phyloP scores from a whole-genome alignment of 352 stramenopile species.

The Globisporangium mamillatum region DNA sequence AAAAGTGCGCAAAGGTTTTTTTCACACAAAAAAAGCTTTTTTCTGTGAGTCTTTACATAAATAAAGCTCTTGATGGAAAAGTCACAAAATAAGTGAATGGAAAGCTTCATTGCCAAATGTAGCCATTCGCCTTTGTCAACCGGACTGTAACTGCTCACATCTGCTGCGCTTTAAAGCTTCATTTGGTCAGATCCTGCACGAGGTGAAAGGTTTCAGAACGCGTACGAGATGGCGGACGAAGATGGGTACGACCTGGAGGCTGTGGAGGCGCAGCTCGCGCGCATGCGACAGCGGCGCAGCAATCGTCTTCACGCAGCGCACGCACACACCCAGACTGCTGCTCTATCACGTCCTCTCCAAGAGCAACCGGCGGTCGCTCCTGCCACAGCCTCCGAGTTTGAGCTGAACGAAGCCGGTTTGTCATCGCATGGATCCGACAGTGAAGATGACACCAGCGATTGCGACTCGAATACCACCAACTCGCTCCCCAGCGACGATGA shows the following conservation, averaged over 20 bases:
- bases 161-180: no score
- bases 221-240: not conserved
- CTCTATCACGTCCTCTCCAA: not conserved
- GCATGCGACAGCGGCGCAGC: conserved; percentile 20
- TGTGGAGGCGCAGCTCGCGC: conserved; percentile 38
- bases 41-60: no score
- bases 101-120: no score
- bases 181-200: no score
- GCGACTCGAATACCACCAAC: conserved; percentile 13
- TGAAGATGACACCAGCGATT: conserved; percentile 17
- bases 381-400: conserved; percentile 21
- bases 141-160: no score
- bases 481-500: conserved; percentile 10
- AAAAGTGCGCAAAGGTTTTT: no score
- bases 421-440: conserved; percentile 24
- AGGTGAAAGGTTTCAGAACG: not conserved
- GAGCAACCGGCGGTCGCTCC: not conserved
- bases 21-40: no score
- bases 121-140: no score
- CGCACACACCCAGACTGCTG: not conserved
- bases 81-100: no score
- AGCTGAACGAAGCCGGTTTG: conserved; percentile 30
- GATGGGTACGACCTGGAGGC: conserved; percentile 41
- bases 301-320: not conserved
- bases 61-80: no score